Conservation (phyloP, 2,329 filamentous ascomycete species). For the Myotisia sp. region DNA sequence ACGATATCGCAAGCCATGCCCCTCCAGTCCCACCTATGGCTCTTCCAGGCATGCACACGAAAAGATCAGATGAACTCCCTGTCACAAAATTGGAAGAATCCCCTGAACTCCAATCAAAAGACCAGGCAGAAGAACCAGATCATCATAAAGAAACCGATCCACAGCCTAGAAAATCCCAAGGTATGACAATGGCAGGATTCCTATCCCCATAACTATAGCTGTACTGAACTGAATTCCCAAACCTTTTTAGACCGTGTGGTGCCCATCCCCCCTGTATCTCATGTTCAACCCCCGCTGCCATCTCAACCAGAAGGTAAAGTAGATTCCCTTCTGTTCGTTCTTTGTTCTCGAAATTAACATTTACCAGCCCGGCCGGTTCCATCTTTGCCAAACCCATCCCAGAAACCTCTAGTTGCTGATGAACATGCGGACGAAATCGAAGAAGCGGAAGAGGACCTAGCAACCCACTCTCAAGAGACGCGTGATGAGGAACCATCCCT, state of each 20-base stretch:
- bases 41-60: slow-evolving; percentile 47
- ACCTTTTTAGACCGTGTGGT: neutral
- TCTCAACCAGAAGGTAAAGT: slow-evolving; percentile 3
- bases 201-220: too few relatives aligned
- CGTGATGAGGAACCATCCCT: slow-evolving; percentile 6
- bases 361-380: slow-evolving; percentile 49
- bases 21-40: slow-evolving; percentile 42
- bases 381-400: slow-evolving; percentile 45
- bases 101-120: too few relatives aligned
- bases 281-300: slow-evolving; percentile 1
- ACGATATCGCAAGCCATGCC: slow-evolving; percentile 20
- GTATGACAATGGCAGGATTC: too few relatives aligned
- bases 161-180: too few relatives aligned
- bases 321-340: neutral
- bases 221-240: too few relatives aligned
- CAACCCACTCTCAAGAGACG: too few relatives aligned
- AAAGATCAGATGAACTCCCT: slow-evolving; percentile 21
- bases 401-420: slow-evolving; percentile 78
- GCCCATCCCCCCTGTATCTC: slow-evolving; percentile 1
- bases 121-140: neutral
- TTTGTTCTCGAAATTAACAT: neutral
- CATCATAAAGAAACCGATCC: neutral
- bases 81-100: too few relatives aligned
- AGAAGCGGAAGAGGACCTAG: too few relatives aligned
- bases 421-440: slow-evolving; percentile 46